Evolutionary conservation across 2,329 filamentous ascomycete species (phyloP), one percentile per base, ranked within the genome.

Genomic region (Aureobasidium sp.): DNA sequence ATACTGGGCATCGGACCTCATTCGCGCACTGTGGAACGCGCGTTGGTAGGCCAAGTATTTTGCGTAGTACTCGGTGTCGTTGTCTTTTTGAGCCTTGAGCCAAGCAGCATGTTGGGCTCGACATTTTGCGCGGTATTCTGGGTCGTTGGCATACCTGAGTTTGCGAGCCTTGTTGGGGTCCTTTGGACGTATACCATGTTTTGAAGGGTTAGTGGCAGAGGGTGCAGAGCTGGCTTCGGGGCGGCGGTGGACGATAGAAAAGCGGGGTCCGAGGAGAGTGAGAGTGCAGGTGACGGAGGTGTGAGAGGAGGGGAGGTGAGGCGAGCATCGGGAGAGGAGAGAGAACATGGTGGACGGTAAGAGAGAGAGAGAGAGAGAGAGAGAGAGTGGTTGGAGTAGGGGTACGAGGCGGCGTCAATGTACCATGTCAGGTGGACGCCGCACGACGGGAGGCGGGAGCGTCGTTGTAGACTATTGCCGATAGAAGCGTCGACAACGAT

Each of bases 401-500:
- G n/a, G 23, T 46, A 46, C 23, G 27, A n/a, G 3, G 43, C 13
- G 13, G 15, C 23, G 25, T 46, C 43, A 46, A 46, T n/a, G 23
- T 27, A 29, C 17, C 27, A n/a, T 47, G 45, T 45, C 42, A 45
- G 42, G 42, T 25, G 23, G 25, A n/a, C 17, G n/a, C 35, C 27
- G 29, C 1, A 15, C 7, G 29, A 35, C 2, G 19, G 23, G 29
- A 11, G 27, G 4, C 4, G 4, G 27, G 27, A 29, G 27, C 4
- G 27, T 29, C 27, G 27, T 29, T 29, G 27, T 53, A 9, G 53
- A 57, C 40, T 45, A 45, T 45, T 57, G 53, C 19, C 40, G 53
- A 46, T 57, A 57, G n/a, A 45, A 55, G 6, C 40, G 53, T 45
- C 10, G 40, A 57, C 25, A 57, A 46, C 53, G 53, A 45, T 8